Evolutionary conservation across 805 yeast genomes (phyloP).

Genomic region (Nakazawaea pomicola): DNA sequence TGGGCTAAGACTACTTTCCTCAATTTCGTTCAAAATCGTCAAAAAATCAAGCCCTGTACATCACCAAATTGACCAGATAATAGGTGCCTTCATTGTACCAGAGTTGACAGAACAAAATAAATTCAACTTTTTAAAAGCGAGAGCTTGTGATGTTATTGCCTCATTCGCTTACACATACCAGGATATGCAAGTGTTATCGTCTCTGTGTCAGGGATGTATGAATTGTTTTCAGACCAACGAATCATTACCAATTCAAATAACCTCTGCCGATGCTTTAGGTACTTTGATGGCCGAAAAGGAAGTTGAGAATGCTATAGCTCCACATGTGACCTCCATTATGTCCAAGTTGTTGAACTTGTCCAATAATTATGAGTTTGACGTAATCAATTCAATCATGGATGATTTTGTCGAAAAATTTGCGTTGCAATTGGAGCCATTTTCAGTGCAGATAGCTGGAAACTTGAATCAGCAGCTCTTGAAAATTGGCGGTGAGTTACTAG

Average conservation of each 20-base stretch:
- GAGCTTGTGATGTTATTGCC: conserved; percentile 57
- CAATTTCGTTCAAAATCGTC: conserved; percentile 52
- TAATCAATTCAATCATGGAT: conserved; percentile 85
- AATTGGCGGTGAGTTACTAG: conserved; percentile 64
- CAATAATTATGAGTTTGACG: conserved; percentile 75
- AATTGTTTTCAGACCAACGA: conserved; percentile 28
- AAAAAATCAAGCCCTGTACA: conserved; percentile 48
- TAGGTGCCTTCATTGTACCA: conserved; percentile 60
- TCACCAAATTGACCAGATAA: conserved; percentile 57
- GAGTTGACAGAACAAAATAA: conserved; percentile 43
- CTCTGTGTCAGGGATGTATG: conserved; percentile 31
- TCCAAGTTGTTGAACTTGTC: conserved; percentile 66
- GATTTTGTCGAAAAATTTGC: conserved; percentile 85
- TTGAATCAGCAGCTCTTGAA: conserved; percentile 70
- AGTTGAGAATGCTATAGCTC: conserved; percentile 56
- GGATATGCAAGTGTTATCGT: conserved; percentile 24
- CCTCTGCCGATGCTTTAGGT: conserved; percentile 48
- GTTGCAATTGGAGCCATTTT: conserved; percentile 85
- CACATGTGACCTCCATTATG: conserved; percentile 70
- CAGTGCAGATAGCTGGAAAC: conserved; percentile 58
- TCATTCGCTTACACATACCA: conserved; percentile 19
- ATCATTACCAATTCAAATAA: conserved; percentile 45
- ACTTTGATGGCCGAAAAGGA: conserved; percentile 32
- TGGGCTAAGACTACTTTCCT: conserved; percentile 67
- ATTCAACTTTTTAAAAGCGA: conserved; percentile 62